phyloP scores from a whole-genome alignment of 257 asterid genomes.

The Anisodus acutangulus region DNA sequence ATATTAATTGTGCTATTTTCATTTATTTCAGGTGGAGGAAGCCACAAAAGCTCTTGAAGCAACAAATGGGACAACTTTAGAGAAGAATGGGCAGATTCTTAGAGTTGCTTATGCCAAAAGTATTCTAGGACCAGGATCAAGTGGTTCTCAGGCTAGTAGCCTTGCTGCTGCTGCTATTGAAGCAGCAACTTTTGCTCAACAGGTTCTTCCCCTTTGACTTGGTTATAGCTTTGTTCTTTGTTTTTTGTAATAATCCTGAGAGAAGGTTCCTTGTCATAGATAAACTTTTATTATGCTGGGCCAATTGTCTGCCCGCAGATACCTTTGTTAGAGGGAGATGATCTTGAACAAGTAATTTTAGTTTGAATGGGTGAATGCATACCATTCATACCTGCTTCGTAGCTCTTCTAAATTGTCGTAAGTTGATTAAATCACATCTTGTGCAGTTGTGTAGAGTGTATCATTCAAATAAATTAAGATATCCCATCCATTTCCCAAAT shows the following conservation, averaged over 20 bases:
- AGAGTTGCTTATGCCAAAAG: conserved; percentile 99
- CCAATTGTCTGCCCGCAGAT: neutral
- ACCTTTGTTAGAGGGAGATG: neutral
- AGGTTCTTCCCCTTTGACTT: conserved; percentile 56
- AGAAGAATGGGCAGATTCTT: conserved; percentile 97
- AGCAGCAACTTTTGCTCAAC: conserved; percentile 99
- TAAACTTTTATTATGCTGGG: neutral
- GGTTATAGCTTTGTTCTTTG: neutral
- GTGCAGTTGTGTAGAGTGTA: neutral
- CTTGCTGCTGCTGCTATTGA: conserved; percentile 99
- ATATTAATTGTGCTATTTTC: conserved; percentile 32
- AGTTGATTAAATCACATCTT: conserved; percentile 4
- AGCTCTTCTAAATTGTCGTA: neutral
- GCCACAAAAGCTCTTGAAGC: conserved; percentile 95
- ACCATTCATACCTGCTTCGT: neutral
- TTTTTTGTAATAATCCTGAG: neutral
- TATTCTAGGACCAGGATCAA: conserved; percentile 83
- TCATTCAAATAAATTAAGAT: conserved; percentile 3
- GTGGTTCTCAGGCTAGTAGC: conserved; percentile 86
- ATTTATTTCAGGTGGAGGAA: conserved; percentile 73
- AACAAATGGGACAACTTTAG: conserved; percentile 87
- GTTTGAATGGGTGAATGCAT: neutral
- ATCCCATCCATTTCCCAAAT: neutral
- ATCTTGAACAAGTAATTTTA: neutral
- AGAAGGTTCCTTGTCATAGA: neutral